Evolutionary conservation across 2,329 filamentous ascomycete genomes (phyloP).

Genomic region (Claviceps arundinis): DNA sequence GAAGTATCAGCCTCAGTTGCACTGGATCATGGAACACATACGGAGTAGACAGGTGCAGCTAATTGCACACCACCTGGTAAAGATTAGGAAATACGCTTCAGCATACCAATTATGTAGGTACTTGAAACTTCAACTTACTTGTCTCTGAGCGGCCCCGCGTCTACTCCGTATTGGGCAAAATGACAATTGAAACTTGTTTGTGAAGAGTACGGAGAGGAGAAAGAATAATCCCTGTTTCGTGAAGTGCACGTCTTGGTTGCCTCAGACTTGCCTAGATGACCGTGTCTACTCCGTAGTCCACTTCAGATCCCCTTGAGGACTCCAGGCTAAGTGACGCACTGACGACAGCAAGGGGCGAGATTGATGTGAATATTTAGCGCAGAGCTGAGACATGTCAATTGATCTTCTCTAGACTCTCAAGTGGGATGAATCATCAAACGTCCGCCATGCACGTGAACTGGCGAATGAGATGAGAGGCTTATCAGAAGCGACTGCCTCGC

Average conservation of each 20-base stretch:
- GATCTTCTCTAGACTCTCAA: background rate
- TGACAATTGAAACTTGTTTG: constrained; percentile 27
- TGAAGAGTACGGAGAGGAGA: constrained; percentile 9
- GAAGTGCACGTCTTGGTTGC: constrained; percentile 8
- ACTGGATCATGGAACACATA: too few relatives aligned
- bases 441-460: too few relatives aligned
- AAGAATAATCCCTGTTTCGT: constrained; percentile 9
- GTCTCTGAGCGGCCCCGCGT: constrained; percentile 28
- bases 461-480: too few relatives aligned
- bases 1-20: too few relatives aligned
- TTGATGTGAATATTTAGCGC: background rate
- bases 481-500: too few relatives aligned
- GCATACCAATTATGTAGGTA: too few relatives aligned
- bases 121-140: constrained; percentile 14
- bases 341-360: background rate
- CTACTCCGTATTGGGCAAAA: constrained; percentile 32
- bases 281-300: constrained; percentile 21
- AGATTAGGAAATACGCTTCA: too few relatives aligned
- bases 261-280: constrained; percentile 21
- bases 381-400: background rate
- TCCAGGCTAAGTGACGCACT: constrained; percentile 6
- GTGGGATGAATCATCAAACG: background rate
- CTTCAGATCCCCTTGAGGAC: constrained; percentile 5
- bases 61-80: too few relatives aligned
- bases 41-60: too few relatives aligned